These are phyloP conservation scores for Edaphochlamys debaryana DNA, from an alignment of 139 green algal genomes.

Conservation along the genomic window DNA sequence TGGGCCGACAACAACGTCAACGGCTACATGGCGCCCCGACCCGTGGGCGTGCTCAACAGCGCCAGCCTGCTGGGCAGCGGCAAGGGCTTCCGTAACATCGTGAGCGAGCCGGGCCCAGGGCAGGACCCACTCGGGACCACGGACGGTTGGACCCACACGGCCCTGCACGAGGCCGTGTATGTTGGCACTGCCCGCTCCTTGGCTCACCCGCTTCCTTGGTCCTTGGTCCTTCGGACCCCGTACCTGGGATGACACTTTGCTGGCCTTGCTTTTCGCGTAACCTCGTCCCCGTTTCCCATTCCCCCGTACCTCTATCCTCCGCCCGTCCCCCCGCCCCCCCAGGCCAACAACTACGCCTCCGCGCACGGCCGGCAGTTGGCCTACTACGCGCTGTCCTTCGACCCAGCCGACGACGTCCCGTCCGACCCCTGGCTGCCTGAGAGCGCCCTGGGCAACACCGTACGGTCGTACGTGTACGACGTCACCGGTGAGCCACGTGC, in stretches of 20 bases:
- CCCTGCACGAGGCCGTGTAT: too few relatives aligned
- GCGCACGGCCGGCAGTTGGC: slow-evolving; percentile 12
- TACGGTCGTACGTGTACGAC: slow-evolving; percentile 15
- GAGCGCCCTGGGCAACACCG: slow-evolving; percentile 11
- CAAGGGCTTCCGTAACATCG: background rate
- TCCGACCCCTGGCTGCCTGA: slow-evolving; percentile 8
- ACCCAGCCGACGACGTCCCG: slow-evolving; percentile 14
- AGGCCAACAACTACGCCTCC: slow-evolving; percentile 21
- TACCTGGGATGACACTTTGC: too few relatives aligned
- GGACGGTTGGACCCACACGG: too few relatives aligned
- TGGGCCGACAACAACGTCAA: background rate
- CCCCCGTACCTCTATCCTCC: background rate
- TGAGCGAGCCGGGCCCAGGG: background rate
- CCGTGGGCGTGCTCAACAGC: slow-evolving; percentile 9
- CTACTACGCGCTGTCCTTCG: slow-evolving; percentile 28
- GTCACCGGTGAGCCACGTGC: too few relatives aligned
- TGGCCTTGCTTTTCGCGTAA: too few relatives aligned
- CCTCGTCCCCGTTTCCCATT: too few relatives aligned
- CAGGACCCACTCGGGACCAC: background rate
- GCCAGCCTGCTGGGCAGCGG: background rate
- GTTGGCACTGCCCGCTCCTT: too few relatives aligned
- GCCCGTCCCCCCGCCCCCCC: background rate
- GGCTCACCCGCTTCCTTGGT: background rate
- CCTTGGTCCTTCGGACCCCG: background rate
- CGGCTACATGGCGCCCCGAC: slow-evolving; percentile 21